Conservation (phyloP, 352 stramenopile species). For the Albugo candida region DNA sequence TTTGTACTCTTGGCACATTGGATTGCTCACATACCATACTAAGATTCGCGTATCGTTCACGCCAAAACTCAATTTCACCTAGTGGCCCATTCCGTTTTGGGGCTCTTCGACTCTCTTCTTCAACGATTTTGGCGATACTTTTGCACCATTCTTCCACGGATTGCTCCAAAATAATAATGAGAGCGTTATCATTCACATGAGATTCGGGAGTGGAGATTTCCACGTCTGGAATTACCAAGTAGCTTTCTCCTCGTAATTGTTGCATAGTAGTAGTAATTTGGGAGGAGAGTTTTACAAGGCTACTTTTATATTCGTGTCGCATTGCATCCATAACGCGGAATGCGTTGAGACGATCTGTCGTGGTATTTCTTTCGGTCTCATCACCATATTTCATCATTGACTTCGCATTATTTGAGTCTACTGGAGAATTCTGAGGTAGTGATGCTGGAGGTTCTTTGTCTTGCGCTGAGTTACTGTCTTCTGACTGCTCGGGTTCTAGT, state of each 20-base stretch:
- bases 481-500: conserved; percentile 44
- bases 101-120: conserved; percentile 76
- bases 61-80: conserved; percentile 93
- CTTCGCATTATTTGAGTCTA: background rate
- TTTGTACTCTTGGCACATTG: conserved; percentile 88
- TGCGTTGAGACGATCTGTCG: conserved; percentile 3
- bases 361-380: background rate
- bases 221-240: conserved; percentile 84
- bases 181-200: conserved; percentile 67
- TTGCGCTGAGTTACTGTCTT: conserved; percentile 6
- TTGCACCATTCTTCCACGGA: conserved; percentile 87
- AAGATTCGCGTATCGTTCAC: conserved; percentile 84
- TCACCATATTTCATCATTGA: background rate
- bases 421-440: background rate
- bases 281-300: conserved; percentile 83
- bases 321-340: conserved; percentile 69
- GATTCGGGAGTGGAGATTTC: conserved; percentile 75
- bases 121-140: conserved; percentile 74
- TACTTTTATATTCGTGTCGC: conserved; percentile 79
- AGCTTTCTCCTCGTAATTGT: conserved; percentile 87
- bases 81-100: conserved; percentile 80
- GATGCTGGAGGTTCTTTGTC: conserved; percentile 4
- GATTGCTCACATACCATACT: conserved; percentile 93
- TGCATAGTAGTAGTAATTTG: conserved; percentile 85
- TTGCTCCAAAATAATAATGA: conserved; percentile 79